Conservation (phyloP, 2,329 filamentous ascomycete species). For the Trichophyton schoenleinii region DNA sequence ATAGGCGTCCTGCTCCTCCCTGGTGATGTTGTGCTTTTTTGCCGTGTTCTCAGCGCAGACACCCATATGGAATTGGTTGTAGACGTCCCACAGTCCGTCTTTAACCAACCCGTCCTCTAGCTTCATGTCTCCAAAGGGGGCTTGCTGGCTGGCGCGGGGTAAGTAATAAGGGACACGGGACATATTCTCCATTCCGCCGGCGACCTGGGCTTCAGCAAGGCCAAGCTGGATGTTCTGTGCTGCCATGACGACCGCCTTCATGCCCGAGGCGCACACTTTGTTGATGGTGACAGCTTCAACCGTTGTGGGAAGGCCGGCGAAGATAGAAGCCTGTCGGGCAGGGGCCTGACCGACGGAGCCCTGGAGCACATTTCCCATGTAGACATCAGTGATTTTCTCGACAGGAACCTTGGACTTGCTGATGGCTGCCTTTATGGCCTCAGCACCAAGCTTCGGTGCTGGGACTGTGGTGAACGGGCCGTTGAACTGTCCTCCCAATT, state of each 20-base stretch:
- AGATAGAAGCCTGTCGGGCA: constrained; percentile 78
- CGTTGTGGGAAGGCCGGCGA: constrained; percentile 67
- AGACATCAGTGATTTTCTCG: constrained; percentile 76
- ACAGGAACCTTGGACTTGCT: constrained; percentile 72
- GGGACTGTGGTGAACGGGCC: constrained; percentile 73
- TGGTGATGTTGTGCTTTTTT: constrained; percentile 67
- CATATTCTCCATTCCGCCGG: constrained; percentile 98
- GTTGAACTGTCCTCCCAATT: constrained; percentile 57
- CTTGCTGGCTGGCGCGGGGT: constrained; percentile 65
- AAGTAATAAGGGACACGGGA: constrained; percentile 84
- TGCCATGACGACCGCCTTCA: constrained; percentile 83
- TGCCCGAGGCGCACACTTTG: constrained; percentile 91
- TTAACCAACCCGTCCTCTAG: constrained; percentile 87
- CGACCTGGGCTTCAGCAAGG: constrained; percentile 73
- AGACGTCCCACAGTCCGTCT: constrained; percentile 91
- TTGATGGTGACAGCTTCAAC: constrained; percentile 90
- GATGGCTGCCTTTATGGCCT: constrained; percentile 82
- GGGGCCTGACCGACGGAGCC: constrained; percentile 77
- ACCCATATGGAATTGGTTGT: constrained; percentile 95
- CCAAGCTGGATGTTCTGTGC: constrained; percentile 93
- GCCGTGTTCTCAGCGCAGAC: constrained; percentile 91
- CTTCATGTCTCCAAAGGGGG: constrained; percentile 75
- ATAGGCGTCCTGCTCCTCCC: constrained; percentile 83
- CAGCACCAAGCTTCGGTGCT: constrained; percentile 77
- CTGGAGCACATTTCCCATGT: constrained; percentile 93